Conservation (phyloP, 345 rosid genomes). For the Melaleuca quinquenervia region DNA sequence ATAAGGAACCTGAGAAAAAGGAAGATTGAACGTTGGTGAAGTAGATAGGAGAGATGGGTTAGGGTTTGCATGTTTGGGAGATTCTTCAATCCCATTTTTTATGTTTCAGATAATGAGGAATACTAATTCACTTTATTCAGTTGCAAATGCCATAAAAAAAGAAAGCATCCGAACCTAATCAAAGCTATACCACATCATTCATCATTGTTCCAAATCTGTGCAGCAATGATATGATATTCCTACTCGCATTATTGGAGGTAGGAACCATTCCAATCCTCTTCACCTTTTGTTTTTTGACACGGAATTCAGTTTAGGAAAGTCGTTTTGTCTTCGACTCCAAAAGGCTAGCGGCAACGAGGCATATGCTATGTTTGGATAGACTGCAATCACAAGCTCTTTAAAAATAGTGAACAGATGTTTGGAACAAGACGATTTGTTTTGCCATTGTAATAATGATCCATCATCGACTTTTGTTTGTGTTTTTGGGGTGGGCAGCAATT, state of each 20-base stretch:
- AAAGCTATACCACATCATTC: background rate
- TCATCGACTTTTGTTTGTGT: background rate
- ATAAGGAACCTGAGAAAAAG: background rate
- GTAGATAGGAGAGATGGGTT: background rate
- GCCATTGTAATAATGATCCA: background rate
- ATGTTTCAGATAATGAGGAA: background rate
- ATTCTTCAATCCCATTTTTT: background rate
- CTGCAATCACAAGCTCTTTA: background rate
- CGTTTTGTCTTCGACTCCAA: background rate
- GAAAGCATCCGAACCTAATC: background rate
- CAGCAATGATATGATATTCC: background rate
- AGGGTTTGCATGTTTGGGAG: background rate
- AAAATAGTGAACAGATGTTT: background rate
- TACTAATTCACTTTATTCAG: background rate
- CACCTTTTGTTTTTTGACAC: background rate
- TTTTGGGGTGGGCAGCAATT: slow-evolving; percentile 11
- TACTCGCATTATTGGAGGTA: background rate
- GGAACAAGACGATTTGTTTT: background rate
- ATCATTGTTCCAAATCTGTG: background rate
- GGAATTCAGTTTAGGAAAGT: background rate
- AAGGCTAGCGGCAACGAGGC: background rate
- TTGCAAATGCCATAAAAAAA: background rate
- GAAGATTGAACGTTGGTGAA: background rate
- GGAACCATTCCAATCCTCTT: background rate
- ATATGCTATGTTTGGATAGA: background rate